Evolutionary conservation across 2,329 filamentous ascomycete species (phyloP).

Genomic region (Furcasterigmium sp.): DNA sequence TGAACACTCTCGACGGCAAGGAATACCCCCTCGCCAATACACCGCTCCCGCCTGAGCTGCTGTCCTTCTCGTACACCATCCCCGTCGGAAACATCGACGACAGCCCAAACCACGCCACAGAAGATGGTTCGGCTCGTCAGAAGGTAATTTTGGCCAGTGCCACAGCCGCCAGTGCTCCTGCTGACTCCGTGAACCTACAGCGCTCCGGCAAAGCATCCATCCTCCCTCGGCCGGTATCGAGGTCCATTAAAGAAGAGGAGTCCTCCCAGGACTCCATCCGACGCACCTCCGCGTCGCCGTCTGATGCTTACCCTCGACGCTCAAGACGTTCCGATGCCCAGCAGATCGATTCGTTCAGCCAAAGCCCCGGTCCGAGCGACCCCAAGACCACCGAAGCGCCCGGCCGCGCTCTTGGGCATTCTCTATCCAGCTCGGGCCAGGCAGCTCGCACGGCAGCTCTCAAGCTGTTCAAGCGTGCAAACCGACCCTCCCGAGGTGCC

Average conservation of each 20-base stretch:
- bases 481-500: conserved; percentile 3
- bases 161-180: not conserved
- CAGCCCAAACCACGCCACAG: conserved; percentile 21
- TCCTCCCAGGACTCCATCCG: conserved; percentile 21
- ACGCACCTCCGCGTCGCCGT: conserved; percentile 15
- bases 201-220: conserved; percentile 5
- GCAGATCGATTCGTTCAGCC: conserved; percentile 26
- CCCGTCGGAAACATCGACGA: conserved; percentile 47
- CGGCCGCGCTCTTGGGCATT: conserved; percentile 10
- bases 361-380: conserved; percentile 20
- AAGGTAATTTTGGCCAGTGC: not conserved
- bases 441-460: not conserved
- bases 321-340: conserved; percentile 24
- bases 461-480: not conserved
- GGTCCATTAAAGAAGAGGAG: conserved; percentile 17
- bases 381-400: conserved; percentile 15
- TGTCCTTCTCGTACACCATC: conserved; percentile 68
- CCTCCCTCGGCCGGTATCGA: conserved; percentile 5
- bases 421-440: not conserved
- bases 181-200: conserved; percentile 3
- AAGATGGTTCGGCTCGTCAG: not conserved
- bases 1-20: conserved; percentile 74
- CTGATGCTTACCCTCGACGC: conserved; percentile 22
- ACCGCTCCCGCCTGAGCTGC: conserved; percentile 74
- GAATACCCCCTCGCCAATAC: conserved; percentile 83